Conservation (phyloP, 2,329 filamentous ascomycete species). For the Gyromitra esculenta region DNA sequence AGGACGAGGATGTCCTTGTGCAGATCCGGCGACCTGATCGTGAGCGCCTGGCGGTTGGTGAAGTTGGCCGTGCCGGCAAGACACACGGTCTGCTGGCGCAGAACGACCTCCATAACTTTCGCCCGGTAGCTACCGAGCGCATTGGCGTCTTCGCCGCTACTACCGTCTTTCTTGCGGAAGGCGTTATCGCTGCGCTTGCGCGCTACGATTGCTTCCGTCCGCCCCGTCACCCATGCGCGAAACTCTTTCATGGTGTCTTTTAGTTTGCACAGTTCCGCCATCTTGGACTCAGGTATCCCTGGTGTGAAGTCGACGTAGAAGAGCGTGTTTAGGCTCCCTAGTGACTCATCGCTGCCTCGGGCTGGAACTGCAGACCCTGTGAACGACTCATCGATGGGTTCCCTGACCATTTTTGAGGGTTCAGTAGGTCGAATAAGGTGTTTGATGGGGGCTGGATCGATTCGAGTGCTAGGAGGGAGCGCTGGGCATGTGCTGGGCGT, state of each 20-base stretch:
- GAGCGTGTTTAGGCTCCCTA: not conserved
- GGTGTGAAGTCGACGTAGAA: slow-evolving; percentile 12
- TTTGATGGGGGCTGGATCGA: not conserved
- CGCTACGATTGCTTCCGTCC: not conserved
- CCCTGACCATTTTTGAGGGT: not conserved
- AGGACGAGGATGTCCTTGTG: not conserved
- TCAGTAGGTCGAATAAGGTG: not conserved
- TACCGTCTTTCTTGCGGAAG: not conserved
- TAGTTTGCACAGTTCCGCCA: not conserved
- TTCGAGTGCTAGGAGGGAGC: not conserved
- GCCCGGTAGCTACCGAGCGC: not conserved
- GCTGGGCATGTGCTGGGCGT: no score
- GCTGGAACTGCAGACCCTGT: not conserved
- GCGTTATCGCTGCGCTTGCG: not conserved
- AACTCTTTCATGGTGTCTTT: not conserved
- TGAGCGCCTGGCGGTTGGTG: slow-evolving; percentile 10
- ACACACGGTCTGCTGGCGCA: not conserved
- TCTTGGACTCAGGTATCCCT: not conserved
- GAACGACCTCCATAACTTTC: not conserved
- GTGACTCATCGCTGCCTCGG: not conserved
- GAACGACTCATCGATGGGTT: not conserved
- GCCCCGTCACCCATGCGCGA: not conserved
- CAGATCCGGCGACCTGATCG: not conserved
- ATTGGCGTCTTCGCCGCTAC: slow-evolving; percentile 2
- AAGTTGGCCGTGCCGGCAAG: not conserved